Base-by-base conservation (phyloP, 345 rosid genomes). In the Adansonia digitata region DNA sequence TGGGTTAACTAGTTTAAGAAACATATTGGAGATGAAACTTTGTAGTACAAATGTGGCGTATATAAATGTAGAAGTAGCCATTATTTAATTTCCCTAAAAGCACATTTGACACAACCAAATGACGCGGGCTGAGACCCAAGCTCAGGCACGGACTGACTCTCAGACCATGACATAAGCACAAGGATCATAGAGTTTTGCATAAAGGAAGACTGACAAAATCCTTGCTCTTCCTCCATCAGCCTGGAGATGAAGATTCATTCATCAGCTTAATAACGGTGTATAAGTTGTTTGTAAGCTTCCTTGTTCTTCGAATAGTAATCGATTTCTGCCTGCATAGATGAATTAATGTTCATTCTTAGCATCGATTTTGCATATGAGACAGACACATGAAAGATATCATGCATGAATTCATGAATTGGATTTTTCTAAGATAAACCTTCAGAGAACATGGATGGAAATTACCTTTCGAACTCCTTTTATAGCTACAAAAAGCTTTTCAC, bases 401-500 rank as follows among this genome's bases (percentile, higher is more conserved):
- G 71, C n/a, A 24, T 22, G 15, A 18, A 15, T 27, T 24, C 20
- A 53, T 26, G 45, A 29, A 7, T 5, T n/a, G 4, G 35, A 27
- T 5, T 60, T 29, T 46, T 29, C 39, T 20, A 17, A 29, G 13
- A 43, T 27, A 57, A 24, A 15, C 1, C 4, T 15, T 29, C 6
- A 27, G 29, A 26, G 1, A 61, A 20, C n/a, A 45, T n/a, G 42
- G 26, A n/a, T 13, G 35, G 27, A 39, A 52, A 72, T 26, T 84
- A 93, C 98, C 97, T 95, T 95, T 64, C 98, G 94, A 45, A 95
- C 83, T 72, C 89, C 98, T 76, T 79, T 89, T 53, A 95, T 84
- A 61, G 91, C 96, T 34, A 82, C 86, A 80, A 88, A 35, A 81
- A 93, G 91, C 83, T 90, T 89, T 80, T 86, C 80, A 18, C 99